Evolutionary conservation across 208 protist genomes (phyloP).

Genomic region (Crithidia brevicula): DNA sequence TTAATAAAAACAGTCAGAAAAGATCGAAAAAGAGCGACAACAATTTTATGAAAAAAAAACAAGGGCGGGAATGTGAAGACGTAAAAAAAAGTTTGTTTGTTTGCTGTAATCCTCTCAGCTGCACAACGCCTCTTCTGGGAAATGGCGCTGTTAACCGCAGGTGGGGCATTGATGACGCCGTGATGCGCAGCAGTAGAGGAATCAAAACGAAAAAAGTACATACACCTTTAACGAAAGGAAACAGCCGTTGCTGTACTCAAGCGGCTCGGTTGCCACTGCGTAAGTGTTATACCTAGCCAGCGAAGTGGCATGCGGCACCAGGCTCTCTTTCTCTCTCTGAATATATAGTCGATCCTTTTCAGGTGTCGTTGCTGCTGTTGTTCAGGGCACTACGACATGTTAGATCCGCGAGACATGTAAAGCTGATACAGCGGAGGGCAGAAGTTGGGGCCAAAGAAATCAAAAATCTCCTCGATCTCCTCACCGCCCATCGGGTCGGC

Average conservation of each 20-base stretch:
- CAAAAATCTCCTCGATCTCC: constrained; percentile 93
- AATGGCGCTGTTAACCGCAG: too few relatives aligned
- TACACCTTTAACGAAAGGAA: too few relatives aligned
- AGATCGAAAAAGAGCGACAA: not conserved
- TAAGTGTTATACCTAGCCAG: too few relatives aligned
- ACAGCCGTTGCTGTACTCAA: too few relatives aligned
- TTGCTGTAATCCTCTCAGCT: too few relatives aligned
- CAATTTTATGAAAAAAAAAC: not conserved
- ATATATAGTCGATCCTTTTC: not conserved
- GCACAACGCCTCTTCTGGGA: too few relatives aligned
- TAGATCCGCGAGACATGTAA: constrained; percentile 83
- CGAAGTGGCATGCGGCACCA: not conserved
- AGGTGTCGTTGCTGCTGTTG: not conserved
- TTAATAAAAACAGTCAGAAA: too few relatives aligned
- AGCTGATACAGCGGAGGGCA: constrained; percentile 90
- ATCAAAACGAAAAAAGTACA: too few relatives aligned
- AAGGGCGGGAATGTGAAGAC: not conserved
- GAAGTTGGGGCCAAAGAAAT: constrained; percentile 81
- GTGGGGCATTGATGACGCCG: too few relatives aligned
- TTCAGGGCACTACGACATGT: not conserved
- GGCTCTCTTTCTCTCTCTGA: not conserved
- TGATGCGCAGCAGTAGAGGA: too few relatives aligned
- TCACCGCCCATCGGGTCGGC: constrained; percentile 88
- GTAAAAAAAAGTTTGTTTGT: not conserved
- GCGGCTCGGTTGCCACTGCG: too few relatives aligned